Percentiles rank a stretch among this genome's conserved stretches.
Evolutionary conservation across 1,284 basidiomycete genomes (phyloP).

Genomic region (Cerrena zonata): DNA sequence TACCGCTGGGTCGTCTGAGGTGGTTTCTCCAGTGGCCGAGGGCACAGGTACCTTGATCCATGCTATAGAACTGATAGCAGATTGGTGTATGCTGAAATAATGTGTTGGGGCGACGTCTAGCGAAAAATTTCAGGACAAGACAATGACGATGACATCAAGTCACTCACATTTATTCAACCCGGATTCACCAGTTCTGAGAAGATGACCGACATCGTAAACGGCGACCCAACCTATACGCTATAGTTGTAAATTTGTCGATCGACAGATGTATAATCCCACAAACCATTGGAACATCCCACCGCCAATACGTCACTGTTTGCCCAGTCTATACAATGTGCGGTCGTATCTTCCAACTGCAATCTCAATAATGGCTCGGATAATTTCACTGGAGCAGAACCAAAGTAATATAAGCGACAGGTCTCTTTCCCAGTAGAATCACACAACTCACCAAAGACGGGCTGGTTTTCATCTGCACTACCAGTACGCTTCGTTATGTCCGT

Average conservation of each 20-base stretch:
- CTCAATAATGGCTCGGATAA: slow-evolving; percentile 59
- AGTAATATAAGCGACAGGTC: not conserved
- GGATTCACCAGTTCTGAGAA: slow-evolving; percentile 30
- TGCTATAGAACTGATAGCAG: slow-evolving; percentile 66
- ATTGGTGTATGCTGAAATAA: slow-evolving; percentile 69
- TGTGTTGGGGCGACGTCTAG: slow-evolving; percentile 58
- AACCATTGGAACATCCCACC: slow-evolving; percentile 78
- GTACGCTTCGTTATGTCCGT: slow-evolving; percentile 33
- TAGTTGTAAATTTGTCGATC: no score
- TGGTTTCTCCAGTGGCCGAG: slow-evolving; percentile 40
- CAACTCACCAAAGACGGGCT: slow-evolving; percentile 22
- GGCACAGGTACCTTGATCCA: slow-evolving; percentile 68
- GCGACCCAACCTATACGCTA: slow-evolving; percentile 74
- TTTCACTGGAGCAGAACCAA: slow-evolving; percentile 40
- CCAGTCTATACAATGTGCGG: slow-evolving; percentile 78
- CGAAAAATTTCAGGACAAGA: not conserved
- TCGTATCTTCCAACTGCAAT: slow-evolving; percentile 67
- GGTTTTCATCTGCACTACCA: slow-evolving; percentile 16
- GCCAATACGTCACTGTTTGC: slow-evolving; percentile 75
- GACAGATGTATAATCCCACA: no score
- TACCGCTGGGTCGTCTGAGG: slow-evolving; percentile 57
- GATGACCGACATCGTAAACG: slow-evolving; percentile 64
- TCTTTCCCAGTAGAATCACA: not conserved
- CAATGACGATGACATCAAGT: not conserved
- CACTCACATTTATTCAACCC: not conserved